These are phyloP conservation scores for Coemansia sp. DNA, from an alignment of 371 early-diverging fungal genomes.

Conservation along the genomic window DNA sequence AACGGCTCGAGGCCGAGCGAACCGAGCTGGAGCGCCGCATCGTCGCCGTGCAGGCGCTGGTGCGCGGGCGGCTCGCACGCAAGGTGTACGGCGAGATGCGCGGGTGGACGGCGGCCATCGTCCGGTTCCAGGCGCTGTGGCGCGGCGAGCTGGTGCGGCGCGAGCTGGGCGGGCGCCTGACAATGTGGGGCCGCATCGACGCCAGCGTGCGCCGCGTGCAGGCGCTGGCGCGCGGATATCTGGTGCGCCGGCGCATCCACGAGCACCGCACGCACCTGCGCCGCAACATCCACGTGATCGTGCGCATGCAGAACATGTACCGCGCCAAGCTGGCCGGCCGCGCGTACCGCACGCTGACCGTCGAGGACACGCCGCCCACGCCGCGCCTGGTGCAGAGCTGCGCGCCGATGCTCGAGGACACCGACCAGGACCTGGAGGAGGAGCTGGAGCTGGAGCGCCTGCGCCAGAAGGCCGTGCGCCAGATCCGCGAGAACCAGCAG, in stretches of 20 bases:
- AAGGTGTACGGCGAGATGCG: slow-evolving; percentile 54
- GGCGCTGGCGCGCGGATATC: slow-evolving; percentile 64
- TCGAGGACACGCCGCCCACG: slow-evolving; percentile 73
- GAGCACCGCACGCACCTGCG: slow-evolving; percentile 63
- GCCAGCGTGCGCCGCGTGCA: slow-evolving; percentile 61
- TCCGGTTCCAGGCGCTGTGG: slow-evolving; percentile 63
- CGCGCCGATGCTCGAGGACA: slow-evolving; percentile 86
- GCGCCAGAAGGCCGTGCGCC: slow-evolving; percentile 79
- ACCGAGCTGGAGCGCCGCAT: slow-evolving; percentile 50
- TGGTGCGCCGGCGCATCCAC: slow-evolving; percentile 60
- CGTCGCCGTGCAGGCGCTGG: slow-evolving; percentile 55
- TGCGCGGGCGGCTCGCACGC: slow-evolving; percentile 61
- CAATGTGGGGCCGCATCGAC: slow-evolving; percentile 38
- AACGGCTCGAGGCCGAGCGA: slow-evolving; percentile 42
- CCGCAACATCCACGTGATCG: slow-evolving; percentile 68
- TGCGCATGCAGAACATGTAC: slow-evolving; percentile 83
- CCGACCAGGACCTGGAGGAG: slow-evolving; percentile 88
- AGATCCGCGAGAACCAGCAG: slow-evolving; percentile 87
- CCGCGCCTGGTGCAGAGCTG: slow-evolving; percentile 79
- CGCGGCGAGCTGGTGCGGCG: slow-evolving; percentile 59
- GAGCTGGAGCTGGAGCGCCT: slow-evolving; percentile 87
- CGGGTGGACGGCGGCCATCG: slow-evolving; percentile 53
- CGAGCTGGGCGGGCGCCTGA: slow-evolving; percentile 50
- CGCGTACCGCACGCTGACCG: slow-evolving; percentile 77
- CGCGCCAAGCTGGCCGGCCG: slow-evolving; percentile 76